Conservation (phyloP, 169 alveolate genomes). For the Plasmodium cynomolgi region DNA sequence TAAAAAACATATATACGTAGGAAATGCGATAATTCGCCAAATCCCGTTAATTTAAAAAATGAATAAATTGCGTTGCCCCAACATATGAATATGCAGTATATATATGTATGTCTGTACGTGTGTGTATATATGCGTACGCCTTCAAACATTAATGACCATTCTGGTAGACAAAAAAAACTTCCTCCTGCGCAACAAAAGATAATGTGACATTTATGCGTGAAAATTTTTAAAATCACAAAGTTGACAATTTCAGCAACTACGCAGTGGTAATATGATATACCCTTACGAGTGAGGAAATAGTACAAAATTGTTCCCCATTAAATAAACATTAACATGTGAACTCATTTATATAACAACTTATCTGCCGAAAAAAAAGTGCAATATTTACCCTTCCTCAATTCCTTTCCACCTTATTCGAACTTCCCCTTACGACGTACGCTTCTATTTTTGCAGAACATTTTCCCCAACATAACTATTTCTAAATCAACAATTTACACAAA, state of each 20-base stretch:
- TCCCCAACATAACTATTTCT: neutral
- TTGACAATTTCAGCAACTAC: neutral
- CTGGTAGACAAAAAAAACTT: neutral
- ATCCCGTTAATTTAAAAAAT: neutral
- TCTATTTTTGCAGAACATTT: neutral
- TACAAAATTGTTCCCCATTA: neutral
- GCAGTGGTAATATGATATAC: neutral
- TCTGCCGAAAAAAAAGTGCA: neutral
- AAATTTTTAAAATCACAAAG: neutral
- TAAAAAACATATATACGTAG: neutral
- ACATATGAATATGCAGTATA: neutral
- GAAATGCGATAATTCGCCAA: neutral
- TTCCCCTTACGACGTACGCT: neutral
- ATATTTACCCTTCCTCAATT: neutral
- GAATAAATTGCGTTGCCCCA: neutral
- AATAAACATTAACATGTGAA: neutral
- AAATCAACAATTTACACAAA: neutral
- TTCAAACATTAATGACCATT: neutral
- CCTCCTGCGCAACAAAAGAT: neutral
- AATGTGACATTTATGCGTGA: neutral
- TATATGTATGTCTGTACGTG: neutral
- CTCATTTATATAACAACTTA: neutral
- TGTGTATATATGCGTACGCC: neutral
- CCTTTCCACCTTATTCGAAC: neutral
- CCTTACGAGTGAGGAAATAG: neutral